Conservation (phyloP, 257 asterid genomes). For the Gentiana macrophylla region DNA sequence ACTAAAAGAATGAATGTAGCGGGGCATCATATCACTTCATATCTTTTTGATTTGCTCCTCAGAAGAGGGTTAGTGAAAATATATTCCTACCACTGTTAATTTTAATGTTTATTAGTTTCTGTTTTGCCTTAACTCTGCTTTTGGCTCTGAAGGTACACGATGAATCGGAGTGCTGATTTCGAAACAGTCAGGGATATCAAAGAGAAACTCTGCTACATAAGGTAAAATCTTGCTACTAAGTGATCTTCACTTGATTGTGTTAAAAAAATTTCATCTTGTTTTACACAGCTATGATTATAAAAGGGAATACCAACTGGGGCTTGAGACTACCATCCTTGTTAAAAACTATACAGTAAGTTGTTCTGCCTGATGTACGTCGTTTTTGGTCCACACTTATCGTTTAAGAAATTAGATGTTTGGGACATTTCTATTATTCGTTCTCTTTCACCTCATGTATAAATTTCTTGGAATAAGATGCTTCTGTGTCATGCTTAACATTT, state of each 20-base stretch:
- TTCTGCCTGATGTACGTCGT: not conserved
- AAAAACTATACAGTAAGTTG: slow-evolving; percentile 90
- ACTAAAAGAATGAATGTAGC: slow-evolving; percentile 97
- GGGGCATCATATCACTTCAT: slow-evolving; percentile 89
- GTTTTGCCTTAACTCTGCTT: slow-evolving; percentile 4
- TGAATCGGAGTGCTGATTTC: slow-evolving; percentile 86
- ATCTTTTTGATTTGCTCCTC: slow-evolving; percentile 81
- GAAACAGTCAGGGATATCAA: slow-evolving; percentile 91
- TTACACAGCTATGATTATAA: slow-evolving; percentile 79
- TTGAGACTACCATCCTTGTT: slow-evolving; percentile 92
- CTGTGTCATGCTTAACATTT: too few relatives aligned
- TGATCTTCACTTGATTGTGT: slow-evolving; percentile 4
- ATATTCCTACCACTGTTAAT: not conserved
- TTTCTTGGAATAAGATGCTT: too few relatives aligned
- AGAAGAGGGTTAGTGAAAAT: slow-evolving; percentile 71
- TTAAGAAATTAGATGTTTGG: not conserved
- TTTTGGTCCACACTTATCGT: not conserved
- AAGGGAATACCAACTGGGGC: slow-evolving; percentile 97
- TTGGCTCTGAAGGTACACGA: slow-evolving; percentile 63
- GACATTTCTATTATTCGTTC: too few relatives aligned
- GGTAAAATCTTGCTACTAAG: slow-evolving; percentile 31
- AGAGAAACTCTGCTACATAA: slow-evolving; percentile 94
- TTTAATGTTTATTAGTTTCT: slow-evolving; percentile 4
- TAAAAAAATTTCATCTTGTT: slow-evolving; percentile 4
- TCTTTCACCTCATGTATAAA: too few relatives aligned